Conservation (phyloP, 225 moss, liverwort and hornwort genomes). For the Polytrichum formosum region DNA sequence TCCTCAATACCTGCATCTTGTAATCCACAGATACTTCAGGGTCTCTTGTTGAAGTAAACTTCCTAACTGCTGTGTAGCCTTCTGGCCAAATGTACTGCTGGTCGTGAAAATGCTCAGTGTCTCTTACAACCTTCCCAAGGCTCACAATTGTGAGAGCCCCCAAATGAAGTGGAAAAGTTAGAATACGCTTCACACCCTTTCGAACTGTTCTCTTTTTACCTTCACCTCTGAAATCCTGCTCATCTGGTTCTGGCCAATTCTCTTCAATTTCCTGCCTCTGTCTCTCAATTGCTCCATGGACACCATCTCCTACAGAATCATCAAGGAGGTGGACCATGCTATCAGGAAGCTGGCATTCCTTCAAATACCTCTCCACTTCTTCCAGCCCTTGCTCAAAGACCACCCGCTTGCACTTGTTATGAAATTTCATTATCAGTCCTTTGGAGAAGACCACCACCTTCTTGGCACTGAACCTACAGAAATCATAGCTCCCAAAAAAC, state of each 20-base stretch:
- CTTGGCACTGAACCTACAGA: slow-evolving; percentile 69
- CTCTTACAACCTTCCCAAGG: slow-evolving; percentile 80
- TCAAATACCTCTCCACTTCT: slow-evolving; percentile 89
- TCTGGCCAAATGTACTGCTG: slow-evolving; percentile 98
- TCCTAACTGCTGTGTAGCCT: slow-evolving; percentile 76
- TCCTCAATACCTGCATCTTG: slow-evolving; percentile 84
- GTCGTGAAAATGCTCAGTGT: slow-evolving; percentile 94
- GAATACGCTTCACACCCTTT: slow-evolving; percentile 35
- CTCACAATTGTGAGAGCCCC: slow-evolving; percentile 57
- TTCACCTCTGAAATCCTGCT: slow-evolving; percentile 32
- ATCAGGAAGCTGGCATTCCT: slow-evolving; percentile 87
- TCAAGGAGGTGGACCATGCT: slow-evolving; percentile 81
- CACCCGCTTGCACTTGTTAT: slow-evolving; percentile 83
- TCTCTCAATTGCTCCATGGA: slow-evolving; percentile 53
- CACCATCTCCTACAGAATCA: slow-evolving; percentile 55
- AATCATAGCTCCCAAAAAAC: slow-evolving; percentile 98
- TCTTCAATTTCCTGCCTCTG: slow-evolving; percentile 65
- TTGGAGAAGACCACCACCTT: slow-evolving; percentile 73
- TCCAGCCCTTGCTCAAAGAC: slow-evolving; percentile 92
- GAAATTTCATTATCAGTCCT: slow-evolving; percentile 75
- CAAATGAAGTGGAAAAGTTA: slow-evolving; percentile 67
- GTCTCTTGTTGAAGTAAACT: slow-evolving; percentile 84
- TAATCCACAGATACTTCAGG: slow-evolving; percentile 67
- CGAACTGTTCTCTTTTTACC: slow-evolving; percentile 39
- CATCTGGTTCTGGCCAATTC: slow-evolving; percentile 67